These are phyloP conservation scores for Drechslera avenae DNA, from an alignment of 2,329 filamentous ascomycete genomes.

Conservation along the genomic window DNA sequence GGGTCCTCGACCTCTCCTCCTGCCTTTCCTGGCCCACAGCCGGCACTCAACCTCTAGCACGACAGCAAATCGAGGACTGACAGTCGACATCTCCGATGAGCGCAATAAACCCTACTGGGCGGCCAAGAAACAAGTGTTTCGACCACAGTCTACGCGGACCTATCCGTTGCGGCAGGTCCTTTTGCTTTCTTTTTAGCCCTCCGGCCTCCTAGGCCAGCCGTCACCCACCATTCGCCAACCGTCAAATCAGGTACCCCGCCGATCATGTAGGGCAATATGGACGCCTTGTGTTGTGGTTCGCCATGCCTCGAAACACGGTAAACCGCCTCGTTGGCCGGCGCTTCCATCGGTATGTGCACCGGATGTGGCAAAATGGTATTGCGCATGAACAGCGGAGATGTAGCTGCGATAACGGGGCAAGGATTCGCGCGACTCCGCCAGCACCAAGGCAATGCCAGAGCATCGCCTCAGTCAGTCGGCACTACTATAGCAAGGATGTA, in stretches of 20 bases:
- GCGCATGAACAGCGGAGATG: too few relatives aligned
- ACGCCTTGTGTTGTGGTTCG: conserved; percentile 5
- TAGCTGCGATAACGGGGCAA: too few relatives aligned
- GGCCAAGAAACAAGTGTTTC: conserved; percentile 6
- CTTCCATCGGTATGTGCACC: conserved; percentile 12
- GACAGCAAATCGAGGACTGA: conserved; percentile 1
- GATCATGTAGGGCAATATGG: conserved; percentile 7
- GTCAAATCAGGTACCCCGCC: conserved; percentile 1
- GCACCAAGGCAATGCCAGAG: not conserved
- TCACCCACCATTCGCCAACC: conserved; percentile 3
- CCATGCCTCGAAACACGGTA: not conserved
- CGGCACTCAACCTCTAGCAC: not conserved
- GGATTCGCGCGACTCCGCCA: too few relatives aligned
- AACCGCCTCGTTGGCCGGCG: not conserved
- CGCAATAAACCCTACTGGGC: not conserved
- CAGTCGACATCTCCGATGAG: not conserved
- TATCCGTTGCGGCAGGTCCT: conserved; percentile 12
- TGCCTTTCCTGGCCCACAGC: conserved; percentile 13
- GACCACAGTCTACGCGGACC: conserved; percentile 2
- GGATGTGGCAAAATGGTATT: conserved; percentile 3
- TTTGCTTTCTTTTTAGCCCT: conserved; percentile 8
- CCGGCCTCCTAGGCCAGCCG: not conserved
- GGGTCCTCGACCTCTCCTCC: conserved; percentile 8
- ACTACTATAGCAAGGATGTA: not conserved
- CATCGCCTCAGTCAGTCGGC: not conserved